phyloP scores from a whole-genome alignment of 257 asterid species.

The Gentiana macrophylla region DNA sequence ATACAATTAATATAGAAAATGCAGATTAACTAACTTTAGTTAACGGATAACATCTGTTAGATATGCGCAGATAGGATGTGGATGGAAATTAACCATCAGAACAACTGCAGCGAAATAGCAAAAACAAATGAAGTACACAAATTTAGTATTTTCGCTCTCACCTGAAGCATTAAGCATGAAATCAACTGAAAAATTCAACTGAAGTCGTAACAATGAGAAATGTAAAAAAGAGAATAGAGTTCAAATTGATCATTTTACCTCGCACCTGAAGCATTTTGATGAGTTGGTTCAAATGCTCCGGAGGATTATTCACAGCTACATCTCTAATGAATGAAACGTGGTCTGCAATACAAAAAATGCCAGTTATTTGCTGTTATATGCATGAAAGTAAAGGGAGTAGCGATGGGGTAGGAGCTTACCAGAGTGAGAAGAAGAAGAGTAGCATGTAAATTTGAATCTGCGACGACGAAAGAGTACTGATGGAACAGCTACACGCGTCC shows the following conservation, averaged over 20 bases:
- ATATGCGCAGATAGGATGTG: no score
- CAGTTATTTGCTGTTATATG: background rate
- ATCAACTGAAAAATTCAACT: background rate
- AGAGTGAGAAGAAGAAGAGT: constrained; percentile 44
- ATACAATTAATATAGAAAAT: no score
- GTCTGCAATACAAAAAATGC: constrained; percentile 27
- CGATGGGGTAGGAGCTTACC: constrained; percentile 24
- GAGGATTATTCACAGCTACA: constrained; percentile 71
- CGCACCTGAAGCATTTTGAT: constrained; percentile 69
- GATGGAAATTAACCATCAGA: no score
- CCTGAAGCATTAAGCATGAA: no score
- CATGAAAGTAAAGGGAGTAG: background rate
- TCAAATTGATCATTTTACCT: constrained; percentile 34
- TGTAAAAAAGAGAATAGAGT: background rate
- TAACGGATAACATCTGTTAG: no score
- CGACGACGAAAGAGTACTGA: constrained; percentile 31
- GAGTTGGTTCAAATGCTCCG: constrained; percentile 74
- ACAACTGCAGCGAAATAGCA: no score
- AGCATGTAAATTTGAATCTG: constrained; percentile 46
- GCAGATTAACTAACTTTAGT: no score
- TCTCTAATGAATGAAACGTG: constrained; percentile 67
- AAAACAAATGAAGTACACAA: no score
- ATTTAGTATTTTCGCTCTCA: no score
- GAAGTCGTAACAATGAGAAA: background rate
- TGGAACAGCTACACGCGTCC: constrained; percentile 75